Conservation (phyloP, 257 asterid species). For the Nicotiana undulata region DNA sequence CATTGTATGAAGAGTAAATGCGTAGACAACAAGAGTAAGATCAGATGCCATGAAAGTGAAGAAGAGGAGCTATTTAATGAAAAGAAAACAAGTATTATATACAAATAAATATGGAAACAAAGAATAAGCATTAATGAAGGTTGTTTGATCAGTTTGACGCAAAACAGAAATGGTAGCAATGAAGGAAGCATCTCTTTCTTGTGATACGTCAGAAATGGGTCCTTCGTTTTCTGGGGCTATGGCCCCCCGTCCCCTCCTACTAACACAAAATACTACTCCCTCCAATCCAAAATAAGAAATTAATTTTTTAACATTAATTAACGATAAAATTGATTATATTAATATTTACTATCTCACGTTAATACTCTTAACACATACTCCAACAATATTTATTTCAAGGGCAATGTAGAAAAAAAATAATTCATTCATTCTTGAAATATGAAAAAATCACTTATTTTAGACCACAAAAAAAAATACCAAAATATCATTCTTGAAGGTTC, state of each 20-base stretch:
- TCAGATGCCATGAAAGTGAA: background rate
- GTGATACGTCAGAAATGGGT: background rate
- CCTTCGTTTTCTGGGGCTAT: background rate
- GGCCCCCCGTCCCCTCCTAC: background rate
- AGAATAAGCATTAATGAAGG: background rate
- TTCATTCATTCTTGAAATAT: too few relatives aligned
- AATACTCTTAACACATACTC: too few relatives aligned
- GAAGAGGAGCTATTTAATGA: background rate
- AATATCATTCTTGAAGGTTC: too few relatives aligned
- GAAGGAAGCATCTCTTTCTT: background rate
- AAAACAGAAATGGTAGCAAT: background rate
- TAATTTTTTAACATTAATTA: too few relatives aligned
- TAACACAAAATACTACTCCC: too few relatives aligned
- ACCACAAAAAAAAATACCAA: too few relatives aligned
- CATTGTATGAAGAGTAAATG: background rate
- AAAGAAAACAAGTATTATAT: background rate
- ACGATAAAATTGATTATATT: too few relatives aligned
- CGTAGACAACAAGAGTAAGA: background rate
- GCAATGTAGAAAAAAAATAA: too few relatives aligned
- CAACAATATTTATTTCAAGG: too few relatives aligned
- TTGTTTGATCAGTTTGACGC: background rate
- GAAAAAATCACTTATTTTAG: too few relatives aligned
- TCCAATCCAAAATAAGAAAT: too few relatives aligned
- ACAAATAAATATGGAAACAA: background rate
- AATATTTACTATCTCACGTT: too few relatives aligned